Base-by-base conservation (phyloP, 768 basidiomycete species). In the Mycena olivaceomarginata region DNA sequence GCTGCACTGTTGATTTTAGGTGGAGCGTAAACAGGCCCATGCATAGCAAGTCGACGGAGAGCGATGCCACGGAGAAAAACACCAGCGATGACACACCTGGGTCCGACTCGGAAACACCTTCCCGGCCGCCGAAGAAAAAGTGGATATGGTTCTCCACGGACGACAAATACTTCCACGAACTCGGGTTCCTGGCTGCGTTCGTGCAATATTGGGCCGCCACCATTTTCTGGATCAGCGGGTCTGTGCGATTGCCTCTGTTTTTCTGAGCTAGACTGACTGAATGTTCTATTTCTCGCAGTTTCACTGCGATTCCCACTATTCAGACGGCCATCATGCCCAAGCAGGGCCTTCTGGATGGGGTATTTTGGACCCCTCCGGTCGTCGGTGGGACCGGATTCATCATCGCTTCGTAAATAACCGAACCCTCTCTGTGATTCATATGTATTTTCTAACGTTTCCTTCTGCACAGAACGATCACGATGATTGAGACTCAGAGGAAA, bases 301-400 rank as follows among this genome's bases (percentile, higher is more conserved):
- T 86, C 67, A 86, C 87, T 20, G 84, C 84, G 5, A 83, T 88
- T 48, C 87, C 87, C 10, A 59, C 80, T 5, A 87, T 89, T 12
- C 86, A 87, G 69, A 69, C 51, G 20, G 76, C 84, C 3, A 84
- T 88, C 22, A 67, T 75, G 74, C 41, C 81, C 0, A 80, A 82
- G 41, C 82, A 81, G 10, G 83, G 80, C 9, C 72, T 88, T 3
- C 74, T 86, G 18, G 88, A 91, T 75, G 89, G 91, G 13, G 87
- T 91, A 43, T 93, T 86, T 81, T 93, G 92, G 92, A 87, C 90
- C 0, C 93, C 93, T 0, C 92, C 93, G 77, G 92, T 94, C 12
- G n/a, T n/a, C n/a, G n/a, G n/a, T n/a, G n/a, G n/a, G n/a, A n/a
- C n/a, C n/a, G n/a, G n/a, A n/a, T n/a, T n/a, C n/a, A n/a, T n/a